A percentile compares a stretch with the other conserved stretches of the same genome.
These are phyloP conservation scores for Nevesoporus exiguus DNA, from an alignment of 768 basidiomycete genomes.

Conservation along the genomic window DNA sequence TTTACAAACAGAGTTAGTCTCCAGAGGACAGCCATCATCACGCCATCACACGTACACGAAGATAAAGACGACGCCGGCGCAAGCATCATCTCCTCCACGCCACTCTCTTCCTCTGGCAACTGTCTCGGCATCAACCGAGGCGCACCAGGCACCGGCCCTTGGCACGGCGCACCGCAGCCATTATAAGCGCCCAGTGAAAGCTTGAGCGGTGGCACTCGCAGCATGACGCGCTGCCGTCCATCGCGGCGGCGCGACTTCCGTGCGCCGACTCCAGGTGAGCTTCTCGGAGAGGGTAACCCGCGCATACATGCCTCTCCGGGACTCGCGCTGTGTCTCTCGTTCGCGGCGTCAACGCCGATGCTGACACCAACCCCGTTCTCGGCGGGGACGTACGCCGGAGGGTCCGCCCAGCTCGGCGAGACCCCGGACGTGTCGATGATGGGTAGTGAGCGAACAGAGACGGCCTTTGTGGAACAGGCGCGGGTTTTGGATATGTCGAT, in stretches of 20 bases:
- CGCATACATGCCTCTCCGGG: slow-evolving; percentile 13
- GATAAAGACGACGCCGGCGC: not conserved
- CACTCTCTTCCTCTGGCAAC: slow-evolving; percentile 24
- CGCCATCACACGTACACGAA: slow-evolving; percentile 13
- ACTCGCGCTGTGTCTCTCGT: not conserved
- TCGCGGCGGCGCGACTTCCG: not conserved
- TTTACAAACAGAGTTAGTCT: not conserved
- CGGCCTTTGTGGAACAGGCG: slow-evolving; percentile 34
- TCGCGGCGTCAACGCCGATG: not conserved
- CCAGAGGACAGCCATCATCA: not conserved
- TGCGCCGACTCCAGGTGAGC: slow-evolving; percentile 8
- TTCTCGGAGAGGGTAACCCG: not conserved
- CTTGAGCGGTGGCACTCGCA: slow-evolving; percentile 15
- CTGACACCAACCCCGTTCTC: not conserved
- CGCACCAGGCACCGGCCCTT: slow-evolving; percentile 17
- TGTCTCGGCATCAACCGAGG: slow-evolving; percentile 24
- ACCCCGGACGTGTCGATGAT: slow-evolving; percentile 34
- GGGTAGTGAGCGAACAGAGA: slow-evolving; percentile 30
- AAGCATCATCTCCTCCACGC: slow-evolving; percentile 17
- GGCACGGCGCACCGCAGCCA: not conserved
- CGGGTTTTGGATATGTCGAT: slow-evolving; percentile 44
- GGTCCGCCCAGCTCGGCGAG: slow-evolving; percentile 23
- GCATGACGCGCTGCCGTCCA: not conserved
- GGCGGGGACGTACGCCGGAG: not conserved
- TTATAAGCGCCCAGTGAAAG: slow-evolving; percentile 2